phyloP scores from a whole-genome alignment of 192 early-diverging fungal species.

The Chytriomyces sp. region DNA sequence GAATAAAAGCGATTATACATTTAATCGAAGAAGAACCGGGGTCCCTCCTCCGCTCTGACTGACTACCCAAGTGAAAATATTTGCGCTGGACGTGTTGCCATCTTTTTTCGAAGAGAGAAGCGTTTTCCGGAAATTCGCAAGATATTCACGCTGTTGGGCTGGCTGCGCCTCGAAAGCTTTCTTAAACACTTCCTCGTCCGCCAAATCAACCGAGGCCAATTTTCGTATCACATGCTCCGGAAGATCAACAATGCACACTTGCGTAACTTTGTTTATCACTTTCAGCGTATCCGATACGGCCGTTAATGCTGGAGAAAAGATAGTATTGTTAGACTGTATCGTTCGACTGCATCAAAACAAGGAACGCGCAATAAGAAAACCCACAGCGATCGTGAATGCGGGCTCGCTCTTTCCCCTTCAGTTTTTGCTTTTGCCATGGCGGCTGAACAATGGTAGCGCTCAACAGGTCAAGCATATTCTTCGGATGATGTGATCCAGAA shows the following conservation, averaged over 20 bases:
- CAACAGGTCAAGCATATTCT: slow-evolving; percentile 18
- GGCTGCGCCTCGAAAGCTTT: slow-evolving; percentile 37
- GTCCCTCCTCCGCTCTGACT: no score
- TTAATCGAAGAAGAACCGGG: no score
- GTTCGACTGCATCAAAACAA: neutral
- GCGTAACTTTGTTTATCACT: slow-evolving; percentile 11
- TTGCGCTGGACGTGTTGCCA: no score
- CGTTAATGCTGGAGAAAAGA: slow-evolving; percentile 24
- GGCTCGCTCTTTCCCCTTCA: slow-evolving; percentile 34
- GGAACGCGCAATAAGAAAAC: neutral
- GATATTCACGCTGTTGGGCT: slow-evolving; percentile 42
- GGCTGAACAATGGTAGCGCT: slow-evolving; percentile 25
- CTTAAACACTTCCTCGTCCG: slow-evolving; percentile 49
- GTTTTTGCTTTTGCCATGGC: slow-evolving; percentile 30
- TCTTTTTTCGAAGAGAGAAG: no score
- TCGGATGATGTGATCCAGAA: slow-evolving; percentile 21
- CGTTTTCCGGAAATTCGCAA: neutral
- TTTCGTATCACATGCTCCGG: slow-evolving; percentile 31
- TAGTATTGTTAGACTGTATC: neutral
- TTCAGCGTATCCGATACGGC: slow-evolving; percentile 28
- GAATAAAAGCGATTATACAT: no score
- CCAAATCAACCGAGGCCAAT: slow-evolving; percentile 34
- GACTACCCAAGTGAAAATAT: no score
- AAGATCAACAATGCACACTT: slow-evolving; percentile 47
- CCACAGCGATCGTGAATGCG: slow-evolving; percentile 40